Percentiles rank a stretch among this genome's conserved stretches.
Conservation (phyloP, 371 early-diverging fungal species). For the Dipsacomyces acuminosporus region DNA sequence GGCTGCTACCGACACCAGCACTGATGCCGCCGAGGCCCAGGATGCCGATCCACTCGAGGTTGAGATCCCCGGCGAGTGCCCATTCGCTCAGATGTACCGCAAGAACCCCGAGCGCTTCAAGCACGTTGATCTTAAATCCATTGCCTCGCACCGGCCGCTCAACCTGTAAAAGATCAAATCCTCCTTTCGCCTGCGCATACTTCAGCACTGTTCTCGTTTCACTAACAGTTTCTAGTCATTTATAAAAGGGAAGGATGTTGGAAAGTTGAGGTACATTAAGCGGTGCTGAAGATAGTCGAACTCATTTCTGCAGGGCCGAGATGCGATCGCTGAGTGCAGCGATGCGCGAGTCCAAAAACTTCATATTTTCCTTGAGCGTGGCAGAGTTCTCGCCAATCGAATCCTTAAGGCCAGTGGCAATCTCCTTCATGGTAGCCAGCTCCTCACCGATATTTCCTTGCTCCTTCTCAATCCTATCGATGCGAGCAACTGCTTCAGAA, state of each 20-base stretch:
- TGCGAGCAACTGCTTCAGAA: slow-evolving; percentile 67
- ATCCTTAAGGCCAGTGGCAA: slow-evolving; percentile 40
- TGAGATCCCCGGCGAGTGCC: slow-evolving; percentile 31
- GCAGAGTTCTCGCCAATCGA: slow-evolving; percentile 25
- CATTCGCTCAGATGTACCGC: slow-evolving; percentile 43
- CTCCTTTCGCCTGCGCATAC: too few species aligned
- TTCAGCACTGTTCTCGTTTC: too few species aligned
- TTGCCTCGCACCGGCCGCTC: slow-evolving; percentile 21
- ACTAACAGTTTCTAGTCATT: too few species aligned
- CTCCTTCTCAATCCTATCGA: slow-evolving; percentile 66
- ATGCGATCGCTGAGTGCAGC: slow-evolving; percentile 20
- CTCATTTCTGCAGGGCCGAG: not conserved
- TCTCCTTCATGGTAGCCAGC: slow-evolving; percentile 59
- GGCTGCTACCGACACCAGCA: not conserved
- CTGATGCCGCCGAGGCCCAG: not conserved
- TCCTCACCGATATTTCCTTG: slow-evolving; percentile 68
- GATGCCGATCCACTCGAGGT: not conserved
- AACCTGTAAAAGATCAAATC: too few species aligned
- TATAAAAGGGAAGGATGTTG: too few species aligned
- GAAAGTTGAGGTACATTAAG: too few species aligned
- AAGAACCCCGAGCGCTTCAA: slow-evolving; percentile 33
- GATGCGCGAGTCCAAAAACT: slow-evolving; percentile 33
- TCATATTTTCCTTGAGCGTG: slow-evolving; percentile 29
- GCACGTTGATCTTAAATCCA: slow-evolving; percentile 24
- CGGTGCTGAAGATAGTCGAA: too few species aligned